Base-by-base conservation (phyloP, 2,329 filamentous ascomycete genomes). In the Aspergillus sp. region DNA sequence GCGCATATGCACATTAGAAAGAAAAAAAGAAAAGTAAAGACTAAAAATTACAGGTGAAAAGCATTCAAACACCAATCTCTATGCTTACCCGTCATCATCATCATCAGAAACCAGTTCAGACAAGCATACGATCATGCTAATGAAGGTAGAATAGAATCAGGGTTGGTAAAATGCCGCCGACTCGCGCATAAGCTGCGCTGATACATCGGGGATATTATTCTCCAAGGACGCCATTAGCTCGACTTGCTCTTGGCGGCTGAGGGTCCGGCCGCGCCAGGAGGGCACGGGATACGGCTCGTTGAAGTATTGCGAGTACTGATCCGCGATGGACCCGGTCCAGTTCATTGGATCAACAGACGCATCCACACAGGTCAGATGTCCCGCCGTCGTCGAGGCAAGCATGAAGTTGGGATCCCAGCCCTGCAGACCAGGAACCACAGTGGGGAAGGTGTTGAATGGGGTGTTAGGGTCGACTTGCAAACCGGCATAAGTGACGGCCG, bases 141-240 rank as follows among this genome's bases (percentile, higher is more conserved):
- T 19, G 2, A 19, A 19, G 19, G 19, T 19, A 19, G 19, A 19
- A 19, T 19, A 19, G 19, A 12, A 42, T 57, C 46, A 67, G 32
- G 62, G 60, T 47, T 63, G 68, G 48, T 73, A 73, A 46, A 68
- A 70, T 8, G 66, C 68, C 44, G 66, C 61, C 29, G 67, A 65
- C 5, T 71, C 66, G 44, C 63, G 63, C 28, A 65, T 59, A 40
- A 70, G 55, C 40, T 66, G 62, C 2, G 62, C 57, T 29, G 70
- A 71, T 6, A 73, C 65, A 51, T 72, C 70, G 3, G 71, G 71
- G 42, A 73, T 55, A 73, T 85, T 64, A 6, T 69, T 59, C 64
- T 93, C 86, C 32, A 94, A 75, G 42, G 82, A 82, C 46, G 83
- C 81, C 85, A 94, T 88, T 34, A 94, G 72, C 70, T 94, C 86